phyloP scores from a whole-genome alignment of 208 protist species.

The Crithidia expoeki region DNA sequence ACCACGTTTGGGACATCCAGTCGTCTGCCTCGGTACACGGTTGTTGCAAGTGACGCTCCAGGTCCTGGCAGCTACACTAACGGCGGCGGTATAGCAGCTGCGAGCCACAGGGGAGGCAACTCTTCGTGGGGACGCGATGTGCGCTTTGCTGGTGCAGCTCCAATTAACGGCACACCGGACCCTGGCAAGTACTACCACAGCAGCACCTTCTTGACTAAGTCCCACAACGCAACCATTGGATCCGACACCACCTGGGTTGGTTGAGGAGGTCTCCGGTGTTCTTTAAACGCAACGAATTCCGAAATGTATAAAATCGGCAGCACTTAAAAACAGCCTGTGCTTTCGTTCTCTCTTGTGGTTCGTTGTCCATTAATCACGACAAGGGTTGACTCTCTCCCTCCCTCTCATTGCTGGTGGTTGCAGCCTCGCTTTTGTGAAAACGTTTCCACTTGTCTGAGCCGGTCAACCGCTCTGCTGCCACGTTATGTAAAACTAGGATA shows the following conservation, averaged over 20 bases:
- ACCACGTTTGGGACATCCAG: slow-evolving; percentile 56
- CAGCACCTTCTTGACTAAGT: slow-evolving; percentile 81
- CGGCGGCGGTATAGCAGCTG: slow-evolving; percentile 8
- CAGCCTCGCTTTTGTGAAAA: too few relatives aligned
- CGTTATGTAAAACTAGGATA: too few relatives aligned
- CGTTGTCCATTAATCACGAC: too few relatives aligned
- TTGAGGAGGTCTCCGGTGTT: not conserved
- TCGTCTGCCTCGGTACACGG: slow-evolving; percentile 23
- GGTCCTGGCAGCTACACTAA: slow-evolving; percentile 64
- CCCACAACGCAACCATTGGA: slow-evolving; percentile 81
- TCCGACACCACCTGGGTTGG: slow-evolving; percentile 58
- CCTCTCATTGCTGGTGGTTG: too few relatives aligned
- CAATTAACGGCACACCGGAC: slow-evolving; percentile 34
- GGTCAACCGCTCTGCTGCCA: too few relatives aligned
- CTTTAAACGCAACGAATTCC: not conserved
- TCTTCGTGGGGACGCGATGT: slow-evolving; percentile 68
- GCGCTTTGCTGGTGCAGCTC: slow-evolving; percentile 45
- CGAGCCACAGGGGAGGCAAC: slow-evolving; percentile 21
- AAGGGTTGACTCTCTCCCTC: too few relatives aligned
- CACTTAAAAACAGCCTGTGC: too few relatives aligned
- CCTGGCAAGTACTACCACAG: slow-evolving; percentile 69
- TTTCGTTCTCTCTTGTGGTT: too few relatives aligned
- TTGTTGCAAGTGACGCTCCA: slow-evolving; percentile 19
- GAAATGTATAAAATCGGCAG: not conserved
- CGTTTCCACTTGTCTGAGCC: too few relatives aligned